A percentile compares a stretch with the other conserved stretches of the same genome.
Evolutionary conservation across 768 basidiomycete species (phyloP).

Genomic region (Boletellus emodensis): DNA sequence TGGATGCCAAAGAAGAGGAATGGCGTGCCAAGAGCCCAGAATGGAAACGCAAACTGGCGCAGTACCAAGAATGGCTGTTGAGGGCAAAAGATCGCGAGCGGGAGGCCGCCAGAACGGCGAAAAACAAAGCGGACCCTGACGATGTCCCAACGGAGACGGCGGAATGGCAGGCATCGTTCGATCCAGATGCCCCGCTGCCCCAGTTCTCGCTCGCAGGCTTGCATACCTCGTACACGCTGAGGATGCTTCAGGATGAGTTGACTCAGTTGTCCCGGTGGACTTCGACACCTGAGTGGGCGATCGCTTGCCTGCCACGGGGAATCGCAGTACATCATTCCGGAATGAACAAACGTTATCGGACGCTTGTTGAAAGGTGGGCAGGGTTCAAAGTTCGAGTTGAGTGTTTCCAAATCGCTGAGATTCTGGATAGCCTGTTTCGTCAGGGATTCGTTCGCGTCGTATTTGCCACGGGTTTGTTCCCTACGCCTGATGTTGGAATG

Average conservation of each 20-base stretch:
- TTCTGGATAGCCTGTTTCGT: constrained; percentile 43
- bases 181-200: constrained; percentile 53
- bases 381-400: background rate
- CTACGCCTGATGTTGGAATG: background rate
- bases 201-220: constrained; percentile 58
- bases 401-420: background rate
- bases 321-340: constrained; percentile 69
- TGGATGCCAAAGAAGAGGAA: constrained; percentile 42
- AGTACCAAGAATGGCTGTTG: constrained; percentile 49
- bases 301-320: constrained; percentile 51
- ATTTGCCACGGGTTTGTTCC: constrained; percentile 53
- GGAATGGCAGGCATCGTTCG: constrained; percentile 52
- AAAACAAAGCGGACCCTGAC: constrained; percentile 33
- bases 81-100: constrained; percentile 48
- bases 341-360: constrained; percentile 60
- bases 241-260: constrained; percentile 49
- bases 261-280: constrained; percentile 32
- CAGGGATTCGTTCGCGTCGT: constrained; percentile 60
- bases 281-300: constrained; percentile 39
- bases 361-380: constrained; percentile 51
- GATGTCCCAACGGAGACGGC: constrained; percentile 19
- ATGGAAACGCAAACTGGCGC: constrained; percentile 48
- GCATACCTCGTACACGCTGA: constrained; percentile 39
- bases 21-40: constrained; percentile 47
- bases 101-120: constrained; percentile 37